Percentiles rank a stretch among this genome's conserved stretches.
Conservation (phyloP, 148 eudicot genomes). For the Cornus kousa region DNA sequence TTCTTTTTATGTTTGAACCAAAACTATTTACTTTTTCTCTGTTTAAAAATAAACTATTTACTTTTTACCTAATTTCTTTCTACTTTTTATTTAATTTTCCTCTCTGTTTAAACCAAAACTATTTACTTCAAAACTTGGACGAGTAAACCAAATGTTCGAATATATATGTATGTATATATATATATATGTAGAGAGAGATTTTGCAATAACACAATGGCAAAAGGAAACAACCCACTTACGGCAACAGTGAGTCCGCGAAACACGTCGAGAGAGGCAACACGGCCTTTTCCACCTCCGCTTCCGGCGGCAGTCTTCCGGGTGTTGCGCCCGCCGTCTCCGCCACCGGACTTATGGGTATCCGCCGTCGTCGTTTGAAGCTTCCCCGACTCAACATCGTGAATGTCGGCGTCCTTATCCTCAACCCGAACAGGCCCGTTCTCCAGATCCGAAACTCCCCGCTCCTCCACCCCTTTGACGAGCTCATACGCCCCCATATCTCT, state of each 20-base stretch:
- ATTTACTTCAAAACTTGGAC: too few species aligned
- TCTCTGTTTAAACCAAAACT: too few species aligned
- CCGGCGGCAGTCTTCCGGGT: background rate
- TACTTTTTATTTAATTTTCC: too few species aligned
- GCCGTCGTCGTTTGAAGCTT: background rate
- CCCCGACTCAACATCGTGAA: background rate
- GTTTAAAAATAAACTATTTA: too few species aligned
- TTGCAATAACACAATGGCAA: background rate
- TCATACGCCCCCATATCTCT: background rate
- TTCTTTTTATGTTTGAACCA: too few species aligned
- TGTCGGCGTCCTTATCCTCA: background rate
- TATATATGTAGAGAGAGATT: too few species aligned
- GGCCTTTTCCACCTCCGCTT: background rate
- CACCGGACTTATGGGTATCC: background rate
- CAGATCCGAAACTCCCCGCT: background rate
- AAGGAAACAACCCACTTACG: slow-evolving; percentile 6
- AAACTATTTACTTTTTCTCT: too few species aligned
- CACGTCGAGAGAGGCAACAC: slow-evolving; percentile 33
- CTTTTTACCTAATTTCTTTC: too few species aligned
- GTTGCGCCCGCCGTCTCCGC: background rate
- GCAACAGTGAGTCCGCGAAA: slow-evolving; percentile 33
- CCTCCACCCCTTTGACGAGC: background rate
- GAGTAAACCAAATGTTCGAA: too few species aligned
- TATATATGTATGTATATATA: too few species aligned
- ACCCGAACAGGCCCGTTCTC: background rate